Evolutionary conservation across 2,329 filamentous ascomycete species (phyloP).

Genomic region (Colletotrichum gloeosporioides): DNA sequence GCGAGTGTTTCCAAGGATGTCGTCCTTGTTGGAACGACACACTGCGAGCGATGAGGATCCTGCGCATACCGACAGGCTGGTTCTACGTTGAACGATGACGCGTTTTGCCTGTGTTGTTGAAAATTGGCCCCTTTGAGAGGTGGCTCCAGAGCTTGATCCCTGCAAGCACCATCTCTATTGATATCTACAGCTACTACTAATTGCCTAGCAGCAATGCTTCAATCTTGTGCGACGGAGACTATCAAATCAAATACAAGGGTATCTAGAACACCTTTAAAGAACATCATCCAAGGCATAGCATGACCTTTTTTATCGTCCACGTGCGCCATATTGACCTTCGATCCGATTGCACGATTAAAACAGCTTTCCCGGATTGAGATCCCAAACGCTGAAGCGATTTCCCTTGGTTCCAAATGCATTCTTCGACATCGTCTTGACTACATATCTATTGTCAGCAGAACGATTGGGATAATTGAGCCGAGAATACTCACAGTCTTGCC

Average conservation of each 20-base stretch:
- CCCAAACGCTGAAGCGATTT: neutral
- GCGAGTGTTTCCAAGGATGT: neutral
- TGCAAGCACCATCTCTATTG: neutral
- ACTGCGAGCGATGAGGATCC: neutral
- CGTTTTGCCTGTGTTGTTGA: neutral
- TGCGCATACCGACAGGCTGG: neutral
- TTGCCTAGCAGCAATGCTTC: neutral
- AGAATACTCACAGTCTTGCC: conserved; percentile 26
- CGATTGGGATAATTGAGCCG: neutral
- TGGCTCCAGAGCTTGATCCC: neutral
- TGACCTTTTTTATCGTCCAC: accelerated
- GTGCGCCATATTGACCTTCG: neutral
- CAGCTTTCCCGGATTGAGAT: neutral
- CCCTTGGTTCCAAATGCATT: neutral
- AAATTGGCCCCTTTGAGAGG: neutral
- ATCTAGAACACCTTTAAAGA: neutral
- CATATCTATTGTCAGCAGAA: neutral
- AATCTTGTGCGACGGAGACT: neutral
- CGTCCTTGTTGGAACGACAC: neutral
- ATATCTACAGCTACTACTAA: neutral
- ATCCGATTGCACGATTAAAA: neutral
- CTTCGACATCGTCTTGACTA: conserved; percentile 1
- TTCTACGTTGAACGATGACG: neutral
- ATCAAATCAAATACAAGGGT: neutral
- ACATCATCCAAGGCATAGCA: neutral